These are phyloP conservation scores for Diaporthe citriasiana DNA, from an alignment of 2,329 filamentous ascomycete species.

Conservation along the genomic window DNA sequence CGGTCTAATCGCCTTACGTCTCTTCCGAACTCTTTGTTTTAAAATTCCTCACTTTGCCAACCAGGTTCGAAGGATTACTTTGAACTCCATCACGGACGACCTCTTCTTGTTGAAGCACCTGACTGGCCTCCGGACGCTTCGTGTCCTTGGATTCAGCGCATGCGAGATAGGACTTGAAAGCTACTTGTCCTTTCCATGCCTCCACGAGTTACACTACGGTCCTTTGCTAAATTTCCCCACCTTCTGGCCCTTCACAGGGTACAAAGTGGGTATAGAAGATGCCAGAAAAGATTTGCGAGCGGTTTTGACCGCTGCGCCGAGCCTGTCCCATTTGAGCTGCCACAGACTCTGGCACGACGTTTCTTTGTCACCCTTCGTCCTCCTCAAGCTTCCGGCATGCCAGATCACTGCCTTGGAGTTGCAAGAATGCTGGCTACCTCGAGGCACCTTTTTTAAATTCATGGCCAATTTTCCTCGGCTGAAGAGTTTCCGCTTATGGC, in stretches of 20 bases:
- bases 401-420: neutral
- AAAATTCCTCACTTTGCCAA: neutral
- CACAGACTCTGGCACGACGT: neutral
- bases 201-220: neutral
- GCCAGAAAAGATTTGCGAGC: neutral
- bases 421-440: neutral
- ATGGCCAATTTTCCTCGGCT: neutral
- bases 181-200: neutral
- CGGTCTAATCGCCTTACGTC: too few species aligned
- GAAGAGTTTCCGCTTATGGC: neutral
- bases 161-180: neutral
- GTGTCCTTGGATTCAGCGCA: neutral
- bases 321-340: neutral
- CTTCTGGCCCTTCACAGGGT: too few species aligned
- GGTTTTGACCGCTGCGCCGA: neutral
- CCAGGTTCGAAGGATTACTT: neutral
- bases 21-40: neutral
- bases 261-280: neutral
- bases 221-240: neutral
- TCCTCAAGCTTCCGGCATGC: neutral
- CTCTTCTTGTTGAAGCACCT: neutral
- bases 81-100: neutral
- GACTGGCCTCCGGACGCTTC: neutral
- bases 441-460: neutral
- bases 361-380: neutral